A percentile compares a stretch with the other conserved stretches of the same genome.
These are phyloP conservation scores for Boletellus ananas DNA, from an alignment of 768 basidiomycete species.

Conservation along the genomic window DNA sequence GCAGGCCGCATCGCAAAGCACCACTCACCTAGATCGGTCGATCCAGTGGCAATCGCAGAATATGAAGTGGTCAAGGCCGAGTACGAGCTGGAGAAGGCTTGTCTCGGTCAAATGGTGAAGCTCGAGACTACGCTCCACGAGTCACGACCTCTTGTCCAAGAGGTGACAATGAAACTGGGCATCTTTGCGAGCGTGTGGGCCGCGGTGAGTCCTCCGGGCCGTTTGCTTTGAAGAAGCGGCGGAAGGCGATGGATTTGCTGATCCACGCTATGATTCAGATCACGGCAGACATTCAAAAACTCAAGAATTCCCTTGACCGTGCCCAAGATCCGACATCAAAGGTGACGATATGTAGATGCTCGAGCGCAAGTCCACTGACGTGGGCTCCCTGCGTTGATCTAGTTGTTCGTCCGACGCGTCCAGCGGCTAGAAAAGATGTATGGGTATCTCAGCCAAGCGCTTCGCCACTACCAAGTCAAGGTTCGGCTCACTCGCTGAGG, in stretches of 20 bases:
- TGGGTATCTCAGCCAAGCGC: constrained; percentile 19
- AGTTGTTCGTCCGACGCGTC: constrained; percentile 17
- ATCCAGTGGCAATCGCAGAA: constrained; percentile 6
- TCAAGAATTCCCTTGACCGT: constrained; percentile 8
- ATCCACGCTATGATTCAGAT: constrained; percentile 6
- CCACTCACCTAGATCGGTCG: not conserved
- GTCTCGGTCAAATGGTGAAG: constrained; percentile 15
- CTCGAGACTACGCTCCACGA: constrained; percentile 10
- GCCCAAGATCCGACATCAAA: constrained; percentile 11
- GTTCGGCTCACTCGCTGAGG: constrained; percentile 9
- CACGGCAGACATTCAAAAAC: constrained; percentile 14
- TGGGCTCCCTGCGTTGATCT: not conserved
- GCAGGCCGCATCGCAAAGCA: not conserved
- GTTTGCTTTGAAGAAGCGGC: not conserved
- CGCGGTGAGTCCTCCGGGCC: constrained; percentile 6
- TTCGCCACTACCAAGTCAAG: constrained; percentile 20
- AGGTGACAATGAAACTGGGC: constrained; percentile 15
- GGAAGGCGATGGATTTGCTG: not conserved
- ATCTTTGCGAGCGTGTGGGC: constrained; percentile 20
- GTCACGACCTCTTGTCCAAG: constrained; percentile 15
- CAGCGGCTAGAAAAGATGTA: constrained; percentile 16
- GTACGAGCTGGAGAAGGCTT: constrained; percentile 11
- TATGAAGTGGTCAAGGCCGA: constrained; percentile 8
- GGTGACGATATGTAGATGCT: not conserved
- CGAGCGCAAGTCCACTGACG: not conserved